phyloP scores from a whole-genome alignment of 768 basidiomycete species.

The Suillus bovinus region DNA sequence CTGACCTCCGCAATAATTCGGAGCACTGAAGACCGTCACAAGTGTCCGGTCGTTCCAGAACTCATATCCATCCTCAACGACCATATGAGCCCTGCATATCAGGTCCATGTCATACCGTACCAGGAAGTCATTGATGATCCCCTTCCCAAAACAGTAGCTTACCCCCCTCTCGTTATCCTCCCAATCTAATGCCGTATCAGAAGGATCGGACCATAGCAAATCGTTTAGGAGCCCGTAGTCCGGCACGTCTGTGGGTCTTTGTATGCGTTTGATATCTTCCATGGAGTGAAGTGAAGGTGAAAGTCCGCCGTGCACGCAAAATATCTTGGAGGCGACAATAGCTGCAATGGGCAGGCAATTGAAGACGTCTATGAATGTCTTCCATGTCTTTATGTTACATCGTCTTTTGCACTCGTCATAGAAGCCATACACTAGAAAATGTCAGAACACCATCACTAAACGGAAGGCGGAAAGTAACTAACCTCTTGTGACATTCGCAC shows the following conservation, averaged over 20 bases:
- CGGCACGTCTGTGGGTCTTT: slow-evolving; percentile 96
- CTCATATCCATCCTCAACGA: slow-evolving; percentile 98
- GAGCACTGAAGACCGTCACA: slow-evolving; percentile 98
- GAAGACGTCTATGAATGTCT: slow-evolving; percentile 99
- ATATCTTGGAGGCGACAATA: slow-evolving; percentile 98
- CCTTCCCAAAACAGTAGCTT: slow-evolving; percentile 98
- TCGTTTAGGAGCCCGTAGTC: slow-evolving; percentile 98
- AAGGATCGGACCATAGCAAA: slow-evolving; percentile 97
- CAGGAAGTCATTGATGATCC: slow-evolving; percentile 94
- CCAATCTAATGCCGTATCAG: slow-evolving; percentile 97
- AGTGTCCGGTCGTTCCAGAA: slow-evolving; percentile 99
- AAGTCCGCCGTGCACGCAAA: slow-evolving; percentile 97
- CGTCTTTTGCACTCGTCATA: slow-evolving; percentile 99
- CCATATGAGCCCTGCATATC: slow-evolving; percentile 99
- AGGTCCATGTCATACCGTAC: slow-evolving; percentile 97
- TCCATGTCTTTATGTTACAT: slow-evolving; percentile 99
- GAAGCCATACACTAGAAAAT: slow-evolving; percentile 86
- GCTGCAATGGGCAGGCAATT: slow-evolving; percentile 98
- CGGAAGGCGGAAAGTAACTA: slow-evolving; percentile 26
- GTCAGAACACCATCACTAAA: slow-evolving; percentile 21
- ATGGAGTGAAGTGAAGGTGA: slow-evolving; percentile 92
- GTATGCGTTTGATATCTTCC: slow-evolving; percentile 99
- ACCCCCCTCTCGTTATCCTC: slow-evolving; percentile 99
- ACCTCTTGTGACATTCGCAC: slow-evolving; percentile 99
- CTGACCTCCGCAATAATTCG: slow-evolving; percentile 94